Conservation (phyloP, 768 basidiomycete species). For the Collybia nuda region DNA sequence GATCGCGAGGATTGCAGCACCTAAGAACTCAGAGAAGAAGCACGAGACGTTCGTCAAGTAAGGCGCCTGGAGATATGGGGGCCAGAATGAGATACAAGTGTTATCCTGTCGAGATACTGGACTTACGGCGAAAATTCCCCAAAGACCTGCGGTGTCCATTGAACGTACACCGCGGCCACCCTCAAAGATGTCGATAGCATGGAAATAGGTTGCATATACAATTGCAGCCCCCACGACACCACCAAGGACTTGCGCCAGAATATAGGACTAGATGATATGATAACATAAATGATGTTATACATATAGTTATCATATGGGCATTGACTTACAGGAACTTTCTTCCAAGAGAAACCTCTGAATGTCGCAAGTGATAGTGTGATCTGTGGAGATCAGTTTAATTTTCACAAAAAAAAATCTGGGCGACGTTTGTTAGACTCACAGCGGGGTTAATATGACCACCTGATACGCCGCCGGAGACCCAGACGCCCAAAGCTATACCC, state of each 20-base stretch:
- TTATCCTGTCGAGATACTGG: not conserved
- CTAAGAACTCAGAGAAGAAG: slow-evolving; percentile 54
- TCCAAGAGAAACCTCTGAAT: slow-evolving; percentile 75
- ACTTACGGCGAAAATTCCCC: slow-evolving; percentile 61
- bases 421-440: slow-evolving; percentile 30
- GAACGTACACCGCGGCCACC: slow-evolving; percentile 61
- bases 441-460: slow-evolving; percentile 78
- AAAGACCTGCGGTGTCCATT: slow-evolving; percentile 53
- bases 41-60: slow-evolving; percentile 37
- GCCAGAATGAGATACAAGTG: not conserved
- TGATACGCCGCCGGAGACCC: slow-evolving; percentile 64
- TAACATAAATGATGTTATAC: not conserved
- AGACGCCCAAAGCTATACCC: slow-evolving; percentile 65
- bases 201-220: slow-evolving; percentile 67
- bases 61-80: slow-evolving; percentile 21
- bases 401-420: not conserved
- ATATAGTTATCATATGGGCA: not conserved
- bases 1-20: slow-evolving; percentile 53
- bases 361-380: slow-evolving; percentile 69
- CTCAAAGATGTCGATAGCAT: slow-evolving; percentile 66
- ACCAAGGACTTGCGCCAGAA: slow-evolving; percentile 64
- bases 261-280: slow-evolving; percentile 33
- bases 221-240: slow-evolving; percentile 59
- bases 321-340: slow-evolving; percentile 61
- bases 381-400: slow-evolving; percentile 23